phyloP scores from a whole-genome alignment of 371 early-diverging fungal species.

The Mortierella sp. region DNA sequence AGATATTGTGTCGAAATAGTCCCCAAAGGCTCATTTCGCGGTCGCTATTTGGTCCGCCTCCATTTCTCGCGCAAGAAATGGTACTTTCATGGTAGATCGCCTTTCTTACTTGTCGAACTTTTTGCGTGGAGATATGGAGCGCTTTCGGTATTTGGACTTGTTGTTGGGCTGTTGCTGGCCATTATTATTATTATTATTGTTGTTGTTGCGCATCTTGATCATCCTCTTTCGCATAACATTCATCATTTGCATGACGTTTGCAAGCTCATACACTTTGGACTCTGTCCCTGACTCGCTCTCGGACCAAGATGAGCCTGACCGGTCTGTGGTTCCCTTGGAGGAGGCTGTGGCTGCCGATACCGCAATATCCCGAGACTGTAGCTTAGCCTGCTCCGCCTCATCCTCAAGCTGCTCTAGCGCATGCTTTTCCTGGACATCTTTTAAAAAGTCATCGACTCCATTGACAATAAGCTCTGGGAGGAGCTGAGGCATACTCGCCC shows the following conservation, averaged over 20 bases:
- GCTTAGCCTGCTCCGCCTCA: neutral
- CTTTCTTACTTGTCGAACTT: slow-evolving; percentile 30
- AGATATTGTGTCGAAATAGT: too few species aligned
- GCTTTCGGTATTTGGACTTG: neutral
- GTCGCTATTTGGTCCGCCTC: neutral
- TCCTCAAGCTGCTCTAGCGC: too few species aligned
- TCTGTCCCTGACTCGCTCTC: neutral
- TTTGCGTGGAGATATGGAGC: slow-evolving; percentile 1
- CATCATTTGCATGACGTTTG: neutral
- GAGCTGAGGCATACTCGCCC: slow-evolving; percentile 23
- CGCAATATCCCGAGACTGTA: neutral
- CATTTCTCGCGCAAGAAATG: too few species aligned
- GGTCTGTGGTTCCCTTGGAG: neutral
- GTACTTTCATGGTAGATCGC: slow-evolving; percentile 64
- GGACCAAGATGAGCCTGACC: neutral
- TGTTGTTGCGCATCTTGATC: slow-evolving; percentile 9
- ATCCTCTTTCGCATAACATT: slow-evolving; percentile 3
- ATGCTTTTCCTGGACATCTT: slow-evolving; percentile 10
- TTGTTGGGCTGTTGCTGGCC: neutral
- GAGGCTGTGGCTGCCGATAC: neutral
- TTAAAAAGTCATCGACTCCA: slow-evolving; percentile 1
- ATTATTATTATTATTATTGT: slow-evolving; percentile 1
- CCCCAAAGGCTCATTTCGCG: too few species aligned
- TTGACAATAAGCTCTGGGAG: neutral
- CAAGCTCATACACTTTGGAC: neutral